Conservation (phyloP, 257 asterid species). For the Solanum habrochaites region DNA sequence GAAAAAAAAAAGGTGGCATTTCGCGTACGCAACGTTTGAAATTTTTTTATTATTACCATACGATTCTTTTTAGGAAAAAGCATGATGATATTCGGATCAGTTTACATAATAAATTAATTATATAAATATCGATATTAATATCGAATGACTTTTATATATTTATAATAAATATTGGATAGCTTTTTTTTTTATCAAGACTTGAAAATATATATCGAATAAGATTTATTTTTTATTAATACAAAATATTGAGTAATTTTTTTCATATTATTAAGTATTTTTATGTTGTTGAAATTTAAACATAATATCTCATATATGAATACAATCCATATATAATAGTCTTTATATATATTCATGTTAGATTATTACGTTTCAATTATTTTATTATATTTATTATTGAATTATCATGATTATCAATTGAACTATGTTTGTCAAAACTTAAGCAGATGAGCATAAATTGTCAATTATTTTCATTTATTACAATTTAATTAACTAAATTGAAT, state of each 20-base stretch:
- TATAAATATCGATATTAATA: background rate
- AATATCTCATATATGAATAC: too few relatives aligned
- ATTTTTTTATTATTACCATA: background rate
- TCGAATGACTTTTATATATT: too few relatives aligned
- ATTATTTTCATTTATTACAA: background rate
- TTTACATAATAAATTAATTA: background rate
- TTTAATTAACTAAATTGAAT: too few relatives aligned
- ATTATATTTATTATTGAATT: background rate
- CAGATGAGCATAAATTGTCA: background rate
- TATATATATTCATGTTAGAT: background rate
- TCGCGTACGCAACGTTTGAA: constrained; percentile 3
- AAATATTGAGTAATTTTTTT: background rate
- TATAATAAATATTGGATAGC: too few relatives aligned
- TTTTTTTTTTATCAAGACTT: too few relatives aligned
- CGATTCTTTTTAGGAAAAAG: background rate
- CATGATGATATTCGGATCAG: background rate
- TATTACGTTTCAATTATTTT: background rate
- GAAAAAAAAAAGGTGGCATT: background rate
- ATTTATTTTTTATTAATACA: background rate
- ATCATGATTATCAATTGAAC: background rate
- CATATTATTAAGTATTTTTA: background rate
- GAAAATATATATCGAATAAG: background rate
- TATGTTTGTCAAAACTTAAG: background rate
- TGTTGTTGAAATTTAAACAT: too few relatives aligned
- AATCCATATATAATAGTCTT: too few relatives aligned